These are phyloP conservation scores for Tuber melanosporum DNA, from an alignment of 495 filamentous ascomycete genomes.

Conservation along the genomic window DNA sequence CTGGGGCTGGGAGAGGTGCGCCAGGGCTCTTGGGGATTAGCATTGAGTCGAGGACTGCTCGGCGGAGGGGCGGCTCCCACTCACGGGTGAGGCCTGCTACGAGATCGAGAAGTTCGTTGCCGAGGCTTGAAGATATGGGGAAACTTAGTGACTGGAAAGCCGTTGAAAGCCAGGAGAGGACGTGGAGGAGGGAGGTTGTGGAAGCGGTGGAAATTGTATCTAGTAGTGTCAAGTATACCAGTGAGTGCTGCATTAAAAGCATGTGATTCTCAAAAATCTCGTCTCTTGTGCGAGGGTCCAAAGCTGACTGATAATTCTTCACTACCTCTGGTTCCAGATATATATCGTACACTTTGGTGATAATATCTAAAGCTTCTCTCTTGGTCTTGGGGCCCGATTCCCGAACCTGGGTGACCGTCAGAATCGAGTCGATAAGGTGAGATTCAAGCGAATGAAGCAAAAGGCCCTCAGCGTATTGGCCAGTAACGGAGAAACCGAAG, in stretches of 20 bases:
- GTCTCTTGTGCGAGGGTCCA: constrained; percentile 18
- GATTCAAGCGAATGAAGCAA: constrained; percentile 34
- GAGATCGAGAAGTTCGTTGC: constrained; percentile 26
- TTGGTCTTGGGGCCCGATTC: constrained; percentile 35
- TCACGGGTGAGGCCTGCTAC: constrained; percentile 26
- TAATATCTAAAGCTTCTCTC: constrained; percentile 27
- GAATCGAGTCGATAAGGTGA: constrained; percentile 29
- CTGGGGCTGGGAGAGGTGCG: constrained; percentile 23
- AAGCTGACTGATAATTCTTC: constrained; percentile 23
- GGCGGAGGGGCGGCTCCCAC: constrained; percentile 23
- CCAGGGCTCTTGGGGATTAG: constrained; percentile 31
- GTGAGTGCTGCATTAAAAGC: constrained; percentile 32
- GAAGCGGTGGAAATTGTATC: constrained; percentile 31
- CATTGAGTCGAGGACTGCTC: constrained; percentile 33
- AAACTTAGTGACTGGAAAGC: constrained; percentile 30
- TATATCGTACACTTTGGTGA: constrained; percentile 34
- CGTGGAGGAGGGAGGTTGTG: constrained; percentile 23
- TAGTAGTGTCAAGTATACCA: constrained; percentile 27
- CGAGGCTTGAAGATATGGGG: constrained; percentile 23
- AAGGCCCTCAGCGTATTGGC: constrained; percentile 30
- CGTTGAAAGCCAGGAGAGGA: constrained; percentile 31
- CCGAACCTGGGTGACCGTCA: constrained; percentile 29
- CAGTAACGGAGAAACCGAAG: constrained; percentile 32
- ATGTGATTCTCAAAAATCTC: constrained; percentile 37
- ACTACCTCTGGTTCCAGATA: constrained; percentile 27